Evolutionary conservation across 345 rosid genomes (phyloP), one percentile per base, ranked within the genome.

Genomic region (Syzygium aqueum): DNA sequence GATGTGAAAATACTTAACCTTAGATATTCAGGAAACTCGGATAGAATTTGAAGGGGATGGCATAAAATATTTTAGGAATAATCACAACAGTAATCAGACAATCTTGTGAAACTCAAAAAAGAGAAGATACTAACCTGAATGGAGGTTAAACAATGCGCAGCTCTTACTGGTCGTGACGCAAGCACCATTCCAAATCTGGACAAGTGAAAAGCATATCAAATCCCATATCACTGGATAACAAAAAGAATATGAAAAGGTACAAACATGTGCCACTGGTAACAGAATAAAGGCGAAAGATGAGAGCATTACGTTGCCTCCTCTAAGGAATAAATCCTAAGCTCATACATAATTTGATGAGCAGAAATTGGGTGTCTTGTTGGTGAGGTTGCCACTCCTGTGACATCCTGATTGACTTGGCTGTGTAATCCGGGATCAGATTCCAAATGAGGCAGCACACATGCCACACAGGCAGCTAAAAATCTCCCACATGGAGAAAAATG

Each of bases 401-500:
- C 51, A 86, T 96, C 98, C 86, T 92, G 96, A 86, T 94, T 94
- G 90, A 93, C 91, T 59, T 93, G 86, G 25, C 92, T 89, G 80
- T 93, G 98, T 90, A 96, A 89, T 87, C 97, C 94, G 61, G 96
- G 94, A 88, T 96, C 98, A 90, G 95, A 92, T 89, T 96, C 99
- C 86, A 88, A 50, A 85, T 93, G 94, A 89, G 98, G 98, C 87
- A 96, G 94, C 92, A 94, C 91, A 88, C 99, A 97, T 85, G 98
- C 98, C 88, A 97, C 98, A 93, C 99, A 97, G 17, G 98, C 98
- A 88, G 98, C 99, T 90, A 97, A 93, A 90, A 92, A 97, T 94
- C 94, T 95, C 93, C 99, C 99, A 84, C 99, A 97, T n/a, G 99
- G 99, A 17, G 99, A 97, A 91, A 97, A 96, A 91, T 97, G 99